Evolutionary conservation across 495 filamentous ascomycete genomes (phyloP), one percentile per base, ranked within the genome.

Genomic region (Trichocladium uniseriatum): DNA sequence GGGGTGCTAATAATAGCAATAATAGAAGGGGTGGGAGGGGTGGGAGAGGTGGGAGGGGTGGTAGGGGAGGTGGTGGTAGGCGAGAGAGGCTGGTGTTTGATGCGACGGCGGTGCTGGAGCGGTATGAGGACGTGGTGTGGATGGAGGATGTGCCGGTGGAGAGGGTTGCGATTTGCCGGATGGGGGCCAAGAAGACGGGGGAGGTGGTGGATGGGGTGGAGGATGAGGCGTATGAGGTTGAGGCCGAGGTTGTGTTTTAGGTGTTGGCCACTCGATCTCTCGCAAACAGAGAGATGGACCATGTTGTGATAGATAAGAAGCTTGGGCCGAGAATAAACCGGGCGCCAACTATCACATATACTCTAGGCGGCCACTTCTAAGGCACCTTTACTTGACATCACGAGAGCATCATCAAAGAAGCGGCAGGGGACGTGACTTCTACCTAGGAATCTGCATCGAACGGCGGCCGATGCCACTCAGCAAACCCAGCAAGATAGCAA

Each of bases 121-220:
- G 66, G 51, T 82, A 75, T 47, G 62, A 68, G 42, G 77, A 74
- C 27, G 66, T 68, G 24, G 54, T 76, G 5, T 90, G 86, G 81
- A 80, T 83, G 57, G 68, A 72, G 45, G 68, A 78, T 44, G 69
- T 86, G 15, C 66, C 63, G 15, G 45, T 90, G 29, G 78, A 85
- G 44, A 77, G 69, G 32, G 59, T 94, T 7, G 79, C 74, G 27
- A 81, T 94, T 42, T 91, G 83, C 59, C 76, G 76, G 64, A 89
- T 90, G 86, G 86, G 86, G 1, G 84, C 86, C 35, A 80, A 78
- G 71, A 78, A 77, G 57, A 59, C 76, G 16, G 24, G 24, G 24
- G 24, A 27, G 24, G 56, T 70, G 11, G 64, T 56, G n/a, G 58
- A 44, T 13, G 57, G 55, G n/a, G 63, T 76, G 46, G 67, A 58